Base-by-base conservation (phyloP, 2,329 filamentous ascomycete species). In the Meredithiella fracta region DNA sequence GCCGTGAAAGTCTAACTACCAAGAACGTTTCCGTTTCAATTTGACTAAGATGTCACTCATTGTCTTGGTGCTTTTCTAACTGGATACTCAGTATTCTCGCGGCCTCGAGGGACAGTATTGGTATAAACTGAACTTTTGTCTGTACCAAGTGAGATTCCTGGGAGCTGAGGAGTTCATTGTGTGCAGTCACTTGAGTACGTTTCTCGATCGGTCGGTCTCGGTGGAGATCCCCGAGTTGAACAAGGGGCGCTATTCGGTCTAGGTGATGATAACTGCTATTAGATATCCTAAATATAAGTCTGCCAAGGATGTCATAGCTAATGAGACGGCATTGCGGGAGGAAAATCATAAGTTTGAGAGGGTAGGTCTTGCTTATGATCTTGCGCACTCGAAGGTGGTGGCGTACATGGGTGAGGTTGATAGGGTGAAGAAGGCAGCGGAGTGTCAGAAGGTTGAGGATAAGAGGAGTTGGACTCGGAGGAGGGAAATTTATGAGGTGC, bases 61-160 rank as follows among this genome's bases (percentile, higher is more conserved):
- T 1, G 74, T 82, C 17, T 64, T 83, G 2, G 76, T 79, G 0
- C 69, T 83, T 1, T 78, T 77, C 3, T 79, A 83, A 65, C 73
- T 83, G 17, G 79, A 83, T 62, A 69, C 72, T 31, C 70, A 79
- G 22, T 83, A 82, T 63, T 83, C 80, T 64, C 73, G 73, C 59
- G 80, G 79, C 2, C 70, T 83, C 0, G 68, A 75, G 34, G 80
- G 80, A 7, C 76, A 80, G 63, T 83, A 82, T 60, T 64, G 59
- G 31, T 76, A 73, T 64, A 68, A 70, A 17, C 65, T 76, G 3
- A 69, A 75, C 61, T 79, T 69, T 68, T 69, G 76, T 6, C 64
- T 79, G 1, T 75, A 79, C 58, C 69, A 73, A 55, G 38, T 51
- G 15, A 53, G 52, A 26, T 66, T 69, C 2, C 72, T 71, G 1